These are phyloP conservation scores for Rhizopus arrhizus DNA, from an alignment of 371 early-diverging fungal genomes.

Conservation along the genomic window DNA sequence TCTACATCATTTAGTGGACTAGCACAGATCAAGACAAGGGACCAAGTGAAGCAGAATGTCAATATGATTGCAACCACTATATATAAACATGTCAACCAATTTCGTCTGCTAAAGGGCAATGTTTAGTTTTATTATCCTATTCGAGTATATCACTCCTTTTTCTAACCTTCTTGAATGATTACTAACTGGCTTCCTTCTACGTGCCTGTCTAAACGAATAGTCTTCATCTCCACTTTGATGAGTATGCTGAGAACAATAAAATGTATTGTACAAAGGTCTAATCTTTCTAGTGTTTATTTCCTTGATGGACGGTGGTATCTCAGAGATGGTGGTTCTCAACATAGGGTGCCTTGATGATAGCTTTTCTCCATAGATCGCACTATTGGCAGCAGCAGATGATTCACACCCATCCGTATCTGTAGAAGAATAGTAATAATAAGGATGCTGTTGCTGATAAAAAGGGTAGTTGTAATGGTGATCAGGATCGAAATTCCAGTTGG, in stretches of 20 bases:
- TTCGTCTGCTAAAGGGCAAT: neutral
- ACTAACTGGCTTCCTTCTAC: neutral
- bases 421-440: neutral
- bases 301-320: conserved; percentile 32
- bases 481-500: conserved; percentile 19
- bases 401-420: conserved; percentile 8
- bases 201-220: conserved; percentile 7
- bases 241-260: neutral
- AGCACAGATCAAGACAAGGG: conserved; percentile 24
- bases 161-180: conserved; percentile 5
- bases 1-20: conserved; percentile 36
- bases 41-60: conserved; percentile 18
- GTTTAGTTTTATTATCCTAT: neutral
- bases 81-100: conserved; percentile 8
- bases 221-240: conserved; percentile 18
- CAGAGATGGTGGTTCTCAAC: conserved; percentile 44
- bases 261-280: neutral
- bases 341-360: conserved; percentile 30
- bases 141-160: no score
- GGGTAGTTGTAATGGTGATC: conserved; percentile 25
- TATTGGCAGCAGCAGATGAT: conserved; percentile 5
- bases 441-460: conserved; percentile 9
- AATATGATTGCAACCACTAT: conserved; percentile 7
- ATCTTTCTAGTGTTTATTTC: conserved; percentile 1
- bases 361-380: conserved; percentile 19